Evolutionary conservation across 192 early-diverging fungal genomes (phyloP).

Genomic region (Rhizoclosmatium globosum): DNA sequence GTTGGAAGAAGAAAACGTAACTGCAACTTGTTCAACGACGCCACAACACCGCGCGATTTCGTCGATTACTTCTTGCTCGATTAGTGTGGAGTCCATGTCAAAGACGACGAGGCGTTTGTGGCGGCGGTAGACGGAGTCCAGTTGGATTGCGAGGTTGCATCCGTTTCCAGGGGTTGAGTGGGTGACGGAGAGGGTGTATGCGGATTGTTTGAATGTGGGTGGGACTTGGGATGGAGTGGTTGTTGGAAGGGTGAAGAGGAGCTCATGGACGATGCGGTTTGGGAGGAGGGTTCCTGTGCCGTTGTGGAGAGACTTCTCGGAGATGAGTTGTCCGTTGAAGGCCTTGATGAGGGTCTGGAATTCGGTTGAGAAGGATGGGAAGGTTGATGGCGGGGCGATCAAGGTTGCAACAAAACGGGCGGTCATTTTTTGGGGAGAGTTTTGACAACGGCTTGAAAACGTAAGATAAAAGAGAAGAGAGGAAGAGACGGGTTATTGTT

Average conservation of each 20-base stretch:
- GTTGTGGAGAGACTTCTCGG: background rate
- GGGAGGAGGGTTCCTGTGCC: background rate
- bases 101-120: slow-evolving; percentile 95
- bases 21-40: slow-evolving; percentile 90
- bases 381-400: background rate
- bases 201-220: background rate
- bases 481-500: background rate
- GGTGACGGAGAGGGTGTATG: background rate
- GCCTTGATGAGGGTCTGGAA: background rate
- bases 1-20: slow-evolving; percentile 41
- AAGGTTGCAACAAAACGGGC: background rate
- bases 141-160: slow-evolving; percentile 81
- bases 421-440: background rate
- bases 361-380: background rate
- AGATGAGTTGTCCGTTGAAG: background rate
- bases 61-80: slow-evolving; percentile 99
- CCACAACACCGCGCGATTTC: slow-evolving; percentile 94
- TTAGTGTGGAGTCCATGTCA: slow-evolving; percentile 99
- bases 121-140: slow-evolving; percentile 84
- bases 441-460: background rate
- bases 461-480: background rate
- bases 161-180: background rate
- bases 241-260: slow-evolving; percentile 7
- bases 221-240: background rate
- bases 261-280: background rate